Evolutionary conservation across 2,329 filamentous ascomycete species (phyloP).

Genomic region (Podosphaera fusca): DNA sequence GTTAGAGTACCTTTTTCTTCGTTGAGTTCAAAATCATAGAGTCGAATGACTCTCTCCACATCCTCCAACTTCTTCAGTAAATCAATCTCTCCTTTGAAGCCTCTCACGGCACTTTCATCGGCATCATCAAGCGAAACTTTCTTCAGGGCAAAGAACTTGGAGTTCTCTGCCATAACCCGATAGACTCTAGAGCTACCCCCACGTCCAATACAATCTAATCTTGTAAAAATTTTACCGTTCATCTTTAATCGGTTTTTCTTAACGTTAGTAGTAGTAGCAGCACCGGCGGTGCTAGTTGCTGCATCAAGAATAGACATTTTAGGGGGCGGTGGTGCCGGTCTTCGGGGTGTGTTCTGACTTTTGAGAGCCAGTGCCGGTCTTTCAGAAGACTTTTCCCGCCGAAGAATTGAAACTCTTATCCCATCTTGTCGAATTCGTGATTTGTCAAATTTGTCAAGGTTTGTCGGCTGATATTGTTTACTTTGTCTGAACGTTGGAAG

Average conservation of each 20-base stretch:
- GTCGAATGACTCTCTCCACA: slow-evolving; percentile 71
- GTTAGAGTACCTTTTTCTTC: slow-evolving; percentile 73
- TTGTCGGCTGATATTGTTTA: slow-evolving; percentile 11
- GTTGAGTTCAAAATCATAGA: slow-evolving; percentile 87
- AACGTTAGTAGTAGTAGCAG: slow-evolving; percentile 47
- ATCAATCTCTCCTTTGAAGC: slow-evolving; percentile 91
- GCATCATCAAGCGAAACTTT: slow-evolving; percentile 76
- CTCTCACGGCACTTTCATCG: slow-evolving; percentile 60
- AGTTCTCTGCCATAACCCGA: slow-evolving; percentile 89
- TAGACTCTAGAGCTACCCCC: slow-evolving; percentile 91
- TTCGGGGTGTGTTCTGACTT: slow-evolving; percentile 47
- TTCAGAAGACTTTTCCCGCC: slow-evolving; percentile 25
- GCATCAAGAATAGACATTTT: slow-evolving; percentile 95
- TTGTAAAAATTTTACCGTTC: slow-evolving; percentile 76
- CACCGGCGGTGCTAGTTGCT: slow-evolving; percentile 63
- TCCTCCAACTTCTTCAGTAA: slow-evolving; percentile 59
- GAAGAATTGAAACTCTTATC: slow-evolving; percentile 20
- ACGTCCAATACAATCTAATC: slow-evolving; percentile 73
- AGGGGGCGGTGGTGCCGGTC: slow-evolving; percentile 60
- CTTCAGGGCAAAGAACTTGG: slow-evolving; percentile 85
- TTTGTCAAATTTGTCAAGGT: slow-evolving; percentile 20
- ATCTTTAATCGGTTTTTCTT: slow-evolving; percentile 67
- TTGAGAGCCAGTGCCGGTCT: slow-evolving; percentile 30
- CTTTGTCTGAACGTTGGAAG: slow-evolving; percentile 41
- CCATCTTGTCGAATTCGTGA: slow-evolving; percentile 27